phyloP scores from a whole-genome alignment of 1,139 yeast species.

The Scheffersomyces segobiensis region DNA sequence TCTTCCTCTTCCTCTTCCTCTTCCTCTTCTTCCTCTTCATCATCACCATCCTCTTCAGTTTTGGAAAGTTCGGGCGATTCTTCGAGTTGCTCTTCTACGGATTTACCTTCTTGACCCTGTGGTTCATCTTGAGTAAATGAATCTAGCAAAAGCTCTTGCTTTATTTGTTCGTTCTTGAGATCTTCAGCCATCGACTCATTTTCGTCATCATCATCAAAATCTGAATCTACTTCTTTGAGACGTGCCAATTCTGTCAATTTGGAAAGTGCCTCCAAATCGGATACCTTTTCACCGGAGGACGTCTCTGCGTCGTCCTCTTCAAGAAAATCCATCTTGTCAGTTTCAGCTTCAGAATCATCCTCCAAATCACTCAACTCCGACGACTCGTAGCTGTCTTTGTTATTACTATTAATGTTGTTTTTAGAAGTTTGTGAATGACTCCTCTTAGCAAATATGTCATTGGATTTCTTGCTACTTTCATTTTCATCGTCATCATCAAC shows the following conservation, averaged over 20 bases:
- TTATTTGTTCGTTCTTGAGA: constrained; percentile 8
- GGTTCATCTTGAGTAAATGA: constrained; percentile 3
- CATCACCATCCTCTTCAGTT: constrained; percentile 2
- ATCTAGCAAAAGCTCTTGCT: constrained; percentile 1
- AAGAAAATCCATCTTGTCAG: constrained; percentile 68
- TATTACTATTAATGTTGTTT: constrained; percentile 3
- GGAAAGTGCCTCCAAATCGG: constrained; percentile 42
- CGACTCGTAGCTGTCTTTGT: constrained; percentile 36
- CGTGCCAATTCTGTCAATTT: constrained; percentile 45
- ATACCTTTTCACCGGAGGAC: constrained; percentile 22
- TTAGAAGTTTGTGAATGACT: constrained; percentile 12
- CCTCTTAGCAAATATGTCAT: not conserved
- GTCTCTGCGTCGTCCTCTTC: constrained; percentile 28
- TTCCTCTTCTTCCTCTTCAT: constrained; percentile 6
- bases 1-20: constrained; percentile 10
- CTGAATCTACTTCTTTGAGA: constrained; percentile 39
- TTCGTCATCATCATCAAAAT: constrained; percentile 14
- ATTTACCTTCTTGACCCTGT: constrained; percentile 9
- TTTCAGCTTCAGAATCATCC: constrained; percentile 77
- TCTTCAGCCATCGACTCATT: constrained; percentile 10
- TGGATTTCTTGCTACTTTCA: constrained; percentile 1
- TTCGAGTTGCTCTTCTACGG: constrained; percentile 11
- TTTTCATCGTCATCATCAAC: constrained; percentile 10
- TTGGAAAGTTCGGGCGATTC: constrained; percentile 7
- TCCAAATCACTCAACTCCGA: constrained; percentile 58